Conservation (phyloP, 805 yeast genomes). For the Kodamaea neixiangensis region DNA sequence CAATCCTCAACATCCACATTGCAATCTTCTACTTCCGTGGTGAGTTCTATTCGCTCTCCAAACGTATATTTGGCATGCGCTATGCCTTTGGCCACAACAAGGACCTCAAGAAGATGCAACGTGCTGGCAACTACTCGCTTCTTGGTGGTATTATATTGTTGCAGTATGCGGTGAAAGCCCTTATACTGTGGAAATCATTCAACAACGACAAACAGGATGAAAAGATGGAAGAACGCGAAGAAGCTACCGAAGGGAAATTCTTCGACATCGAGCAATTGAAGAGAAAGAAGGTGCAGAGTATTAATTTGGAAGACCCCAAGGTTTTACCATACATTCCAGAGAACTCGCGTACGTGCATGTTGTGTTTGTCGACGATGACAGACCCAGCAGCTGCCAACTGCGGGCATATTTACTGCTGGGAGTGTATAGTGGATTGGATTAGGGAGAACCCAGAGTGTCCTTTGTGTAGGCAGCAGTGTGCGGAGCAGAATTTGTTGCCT, state of each 20-base stretch:
- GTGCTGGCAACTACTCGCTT: constrained; percentile 68
- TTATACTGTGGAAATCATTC: constrained; percentile 32
- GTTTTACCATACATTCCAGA: constrained; percentile 69
- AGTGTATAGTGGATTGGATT: constrained; percentile 86
- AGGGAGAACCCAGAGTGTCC: constrained; percentile 90
- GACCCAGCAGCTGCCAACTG: constrained; percentile 86
- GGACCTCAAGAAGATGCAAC: constrained; percentile 37
- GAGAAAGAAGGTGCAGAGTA: constrained; percentile 53
- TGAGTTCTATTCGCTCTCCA: constrained; percentile 73
- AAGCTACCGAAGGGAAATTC: not conserved
- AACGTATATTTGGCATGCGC: constrained; percentile 75
- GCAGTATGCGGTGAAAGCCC: constrained; percentile 51
- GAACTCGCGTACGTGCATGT: constrained; percentile 73
- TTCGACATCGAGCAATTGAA: constrained; percentile 12
- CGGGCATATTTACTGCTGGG: constrained; percentile 95
- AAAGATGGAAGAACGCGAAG: not conserved
- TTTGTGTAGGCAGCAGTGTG: constrained; percentile 72
- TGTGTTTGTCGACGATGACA: constrained; percentile 77
- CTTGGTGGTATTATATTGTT: constrained; percentile 64
- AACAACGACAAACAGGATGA: constrained; percentile 4
- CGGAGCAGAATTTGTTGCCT: constrained; percentile 63
- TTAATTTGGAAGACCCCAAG: constrained; percentile 58
- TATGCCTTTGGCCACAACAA: constrained; percentile 73
- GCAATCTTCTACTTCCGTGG: constrained; percentile 85
- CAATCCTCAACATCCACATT: constrained; percentile 66